Evolutionary conservation across 2,329 filamentous ascomycete species (phyloP).

Genomic region (Sporothrix inflata): DNA sequence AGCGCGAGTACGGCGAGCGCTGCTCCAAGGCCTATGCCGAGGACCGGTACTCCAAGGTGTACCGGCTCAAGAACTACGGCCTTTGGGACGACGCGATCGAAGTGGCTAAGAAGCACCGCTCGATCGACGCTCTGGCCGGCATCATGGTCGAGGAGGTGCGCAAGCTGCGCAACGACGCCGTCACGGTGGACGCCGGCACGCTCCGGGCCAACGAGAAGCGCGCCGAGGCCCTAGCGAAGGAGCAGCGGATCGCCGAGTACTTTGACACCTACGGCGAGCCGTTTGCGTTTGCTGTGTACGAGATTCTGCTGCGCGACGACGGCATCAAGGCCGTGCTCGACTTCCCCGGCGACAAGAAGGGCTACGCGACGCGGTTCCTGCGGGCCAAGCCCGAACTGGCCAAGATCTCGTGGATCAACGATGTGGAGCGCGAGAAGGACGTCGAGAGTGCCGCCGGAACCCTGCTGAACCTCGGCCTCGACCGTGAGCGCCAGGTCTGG

Average conservation of each 20-base stretch:
- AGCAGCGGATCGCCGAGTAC: constrained; percentile 52
- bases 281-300: constrained; percentile 79
- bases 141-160: constrained; percentile 60
- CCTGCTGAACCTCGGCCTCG: constrained; percentile 69
- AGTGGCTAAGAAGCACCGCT: constrained; percentile 62
- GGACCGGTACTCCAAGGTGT: constrained; percentile 56
- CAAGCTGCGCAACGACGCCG: constrained; percentile 43
- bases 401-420: constrained; percentile 93
- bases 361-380: constrained; percentile 78
- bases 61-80: constrained; percentile 57
- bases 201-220: constrained; percentile 46
- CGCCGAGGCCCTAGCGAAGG: constrained; percentile 50
- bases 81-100: constrained; percentile 62
- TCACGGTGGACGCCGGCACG: constrained; percentile 42
- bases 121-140: constrained; percentile 59
- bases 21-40: constrained; percentile 54
- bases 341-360: constrained; percentile 68
- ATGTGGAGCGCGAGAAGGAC: constrained; percentile 75
- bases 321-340: constrained; percentile 71
- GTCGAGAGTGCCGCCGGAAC: constrained; percentile 73
- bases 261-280: constrained; percentile 67
- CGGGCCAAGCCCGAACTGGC: constrained; percentile 71
- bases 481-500: constrained; percentile 80
- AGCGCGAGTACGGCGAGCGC: constrained; percentile 48
- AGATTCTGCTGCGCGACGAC: constrained; percentile 70